Base-by-base conservation (phyloP, 2,329 filamentous ascomycete genomes). In the Phialophora expanda region DNA sequence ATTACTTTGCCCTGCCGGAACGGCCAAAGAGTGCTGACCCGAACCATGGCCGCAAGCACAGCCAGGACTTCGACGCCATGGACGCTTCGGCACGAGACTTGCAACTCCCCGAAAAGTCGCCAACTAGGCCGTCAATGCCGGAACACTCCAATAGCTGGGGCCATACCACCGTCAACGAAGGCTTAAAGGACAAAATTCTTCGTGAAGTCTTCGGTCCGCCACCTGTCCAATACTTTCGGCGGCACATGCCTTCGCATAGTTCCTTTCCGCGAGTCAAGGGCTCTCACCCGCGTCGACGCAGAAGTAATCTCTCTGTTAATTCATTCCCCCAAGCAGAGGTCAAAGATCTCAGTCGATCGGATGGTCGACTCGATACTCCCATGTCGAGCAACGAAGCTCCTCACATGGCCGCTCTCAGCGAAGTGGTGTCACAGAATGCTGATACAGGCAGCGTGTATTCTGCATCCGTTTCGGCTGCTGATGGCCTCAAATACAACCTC, bases 201-300 rank as follows among this genome's bases (percentile, higher is more conserved):
- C 91, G 93, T 46, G 93, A 97, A 75, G 94, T 94, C 0, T 97
- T 97, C 74, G 82, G 92, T 51, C 92, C 93, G 66, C 90, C 93
- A 61, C 88, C 90, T 0, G 90, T 97, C 66, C 89, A 91, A 72
- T 91, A 93, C 72, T 89, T 90, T 67, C 89, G 93, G 66, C 86
- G 68, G n/a, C 90, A 90, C 69, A 66, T 76, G 22, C 82, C 84
- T 20, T 86, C 88, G 50, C 87, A 90, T 73, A 84, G 90, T 62
- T 84, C 86, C 12, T 81, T 93, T 38, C 85, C 89, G 32, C 83
- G 79, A 68, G 72, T 80, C 22, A 74, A 74, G 9, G 53, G 56
- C 24, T 14, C 32, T 60, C 65, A 78, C 57, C 72, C 71, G 28
- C 64, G 72, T 24, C 75, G 71, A 53, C 74, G 74, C 26, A 75